Evolutionary conservation across 164 flowering plant genomes (phyloP).

Genomic region (Santalum album): DNA sequence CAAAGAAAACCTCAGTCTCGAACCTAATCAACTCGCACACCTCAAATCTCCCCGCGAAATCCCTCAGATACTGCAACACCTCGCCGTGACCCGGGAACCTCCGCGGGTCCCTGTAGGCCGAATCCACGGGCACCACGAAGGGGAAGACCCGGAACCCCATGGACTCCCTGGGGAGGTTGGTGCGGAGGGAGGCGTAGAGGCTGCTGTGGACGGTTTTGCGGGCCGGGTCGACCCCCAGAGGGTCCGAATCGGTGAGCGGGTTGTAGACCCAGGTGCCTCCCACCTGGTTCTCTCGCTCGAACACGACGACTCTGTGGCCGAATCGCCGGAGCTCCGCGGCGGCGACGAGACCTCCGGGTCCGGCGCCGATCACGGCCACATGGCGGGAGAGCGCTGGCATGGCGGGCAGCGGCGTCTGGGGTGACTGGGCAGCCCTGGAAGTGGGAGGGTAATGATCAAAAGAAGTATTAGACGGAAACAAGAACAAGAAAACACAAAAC

Average conservation of each 20-base stretch:
- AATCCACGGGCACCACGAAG: conserved; percentile 27
- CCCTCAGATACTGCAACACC: conserved; percentile 53
- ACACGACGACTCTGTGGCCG: conserved; percentile 71
- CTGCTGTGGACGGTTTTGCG: conserved; percentile 53
- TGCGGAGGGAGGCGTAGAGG: conserved; percentile 72
- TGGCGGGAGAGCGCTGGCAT: no score
- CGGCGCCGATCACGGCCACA: conserved; percentile 88
- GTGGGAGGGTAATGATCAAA: no score
- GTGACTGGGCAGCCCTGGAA: no score
- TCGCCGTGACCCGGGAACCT: conserved; percentile 70
- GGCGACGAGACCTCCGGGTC: conserved; percentile 69
- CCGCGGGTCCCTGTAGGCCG: conserved; percentile 37
- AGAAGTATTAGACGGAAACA: no score
- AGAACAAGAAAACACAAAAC: no score
- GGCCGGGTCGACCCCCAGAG: conserved; percentile 45
- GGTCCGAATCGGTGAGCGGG: conserved; percentile 57
- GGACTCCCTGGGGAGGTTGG: conserved; percentile 68
- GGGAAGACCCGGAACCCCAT: conserved; percentile 81
- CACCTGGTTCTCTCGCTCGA: conserved; percentile 34
- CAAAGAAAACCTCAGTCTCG: conserved; percentile 54
- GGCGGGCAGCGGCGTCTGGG: no score
- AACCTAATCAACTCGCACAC: conserved; percentile 49
- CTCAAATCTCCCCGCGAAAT: conserved; percentile 45
- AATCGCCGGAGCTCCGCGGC: conserved; percentile 69
- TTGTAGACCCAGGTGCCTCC: conserved; percentile 84